A percentile compares a stretch with the other conserved stretches of the same genome.
Conservation (phyloP, 345 rosid species). For the Populus simonii region DNA sequence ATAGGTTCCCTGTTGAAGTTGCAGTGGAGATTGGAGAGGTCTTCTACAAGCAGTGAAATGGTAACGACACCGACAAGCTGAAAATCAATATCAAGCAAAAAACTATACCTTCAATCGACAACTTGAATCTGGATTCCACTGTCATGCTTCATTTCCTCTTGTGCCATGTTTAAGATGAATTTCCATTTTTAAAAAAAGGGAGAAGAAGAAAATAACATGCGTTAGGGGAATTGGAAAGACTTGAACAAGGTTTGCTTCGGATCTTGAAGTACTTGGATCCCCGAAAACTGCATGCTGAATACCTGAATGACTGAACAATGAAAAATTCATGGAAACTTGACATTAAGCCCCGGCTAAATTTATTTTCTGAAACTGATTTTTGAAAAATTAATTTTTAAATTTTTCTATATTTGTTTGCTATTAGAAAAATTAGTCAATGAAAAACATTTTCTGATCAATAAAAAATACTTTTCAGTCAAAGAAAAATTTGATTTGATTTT, state of each 20-base stretch:
- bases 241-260: constrained; percentile 14
- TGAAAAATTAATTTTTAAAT: too few relatives aligned
- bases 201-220: background rate
- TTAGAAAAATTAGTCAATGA: too few relatives aligned
- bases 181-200: background rate
- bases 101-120: background rate
- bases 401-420: too few relatives aligned
- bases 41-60: background rate
- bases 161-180: background rate
- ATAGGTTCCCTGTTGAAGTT: background rate
- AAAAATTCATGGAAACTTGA: background rate
- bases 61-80: background rate
- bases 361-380: too few relatives aligned
- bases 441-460: too few relatives aligned
- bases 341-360: background rate
- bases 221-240: background rate
- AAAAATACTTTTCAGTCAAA: too few relatives aligned
- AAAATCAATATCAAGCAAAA: background rate
- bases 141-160: background rate
- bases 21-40: background rate
- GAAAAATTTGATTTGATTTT: too few relatives aligned
- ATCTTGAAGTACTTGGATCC: constrained; percentile 80
- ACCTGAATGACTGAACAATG: constrained; percentile 29
- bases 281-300: constrained; percentile 88
- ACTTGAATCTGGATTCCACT: background rate